Percentiles rank a stretch among this genome's conserved stretches.
phyloP scores from a whole-genome alignment of 2,329 filamentous ascomycete genomes.

The Bertia moriformis region DNA sequence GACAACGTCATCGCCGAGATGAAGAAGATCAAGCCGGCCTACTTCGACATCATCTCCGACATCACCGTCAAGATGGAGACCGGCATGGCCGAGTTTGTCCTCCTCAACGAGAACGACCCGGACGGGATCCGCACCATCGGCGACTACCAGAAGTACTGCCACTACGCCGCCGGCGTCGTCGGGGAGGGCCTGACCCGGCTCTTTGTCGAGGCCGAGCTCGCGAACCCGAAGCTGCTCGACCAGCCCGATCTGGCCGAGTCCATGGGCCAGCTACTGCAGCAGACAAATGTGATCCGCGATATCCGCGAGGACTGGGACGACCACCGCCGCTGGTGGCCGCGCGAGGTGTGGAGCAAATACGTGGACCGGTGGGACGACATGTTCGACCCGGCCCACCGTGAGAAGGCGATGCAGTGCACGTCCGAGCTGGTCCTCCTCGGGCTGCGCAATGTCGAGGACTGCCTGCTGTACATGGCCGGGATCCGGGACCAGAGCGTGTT shows the following conservation, averaged over 20 bases:
- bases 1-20: conserved; percentile 75
- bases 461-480: conserved; percentile 92
- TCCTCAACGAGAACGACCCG: conserved; percentile 67
- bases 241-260: conserved; percentile 74
- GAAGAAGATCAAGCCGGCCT: conserved; percentile 72
- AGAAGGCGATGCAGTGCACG: conserved; percentile 68
- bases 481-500: conserved; percentile 93
- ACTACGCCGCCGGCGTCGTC: conserved; percentile 96
- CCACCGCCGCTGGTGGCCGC: conserved; percentile 81
- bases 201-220: conserved; percentile 75
- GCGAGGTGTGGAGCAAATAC: conserved; percentile 93
- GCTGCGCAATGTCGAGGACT: conserved; percentile 75
- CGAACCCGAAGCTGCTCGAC: conserved; percentile 70
- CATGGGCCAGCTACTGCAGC: conserved; percentile 95
- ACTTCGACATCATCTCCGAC: conserved; percentile 77
- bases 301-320: conserved; percentile 81
- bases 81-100: conserved; percentile 91
- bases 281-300: conserved; percentile 97
- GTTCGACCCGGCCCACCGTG: conserved; percentile 65
- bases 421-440: conserved; percentile 93
- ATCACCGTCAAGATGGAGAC: conserved; percentile 93
- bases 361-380: conserved; percentile 81
- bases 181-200: conserved; percentile 83
- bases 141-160: conserved; percentile 94
- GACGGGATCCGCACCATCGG: conserved; percentile 69